Conservation (phyloP, 1,139 yeast genomes). For the Suhomyces anneliseae region DNA sequence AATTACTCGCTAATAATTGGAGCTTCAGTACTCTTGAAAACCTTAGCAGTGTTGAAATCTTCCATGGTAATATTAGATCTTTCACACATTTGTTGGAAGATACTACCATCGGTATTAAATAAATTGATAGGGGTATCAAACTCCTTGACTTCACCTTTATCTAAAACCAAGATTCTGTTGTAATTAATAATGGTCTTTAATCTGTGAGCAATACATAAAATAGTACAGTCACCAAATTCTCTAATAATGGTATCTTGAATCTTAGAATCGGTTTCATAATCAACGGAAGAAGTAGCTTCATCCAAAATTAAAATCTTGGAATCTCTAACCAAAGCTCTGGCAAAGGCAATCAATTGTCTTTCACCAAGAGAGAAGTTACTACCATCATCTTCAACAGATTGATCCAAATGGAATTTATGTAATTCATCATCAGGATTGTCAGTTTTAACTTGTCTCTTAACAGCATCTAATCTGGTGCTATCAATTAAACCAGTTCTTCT, state of each 20-base stretch:
- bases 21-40: not conserved
- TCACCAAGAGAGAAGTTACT: slow-evolving; percentile 75
- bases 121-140: slow-evolving; percentile 55
- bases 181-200: slow-evolving; percentile 65
- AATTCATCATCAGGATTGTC: slow-evolving; percentile 15
- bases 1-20: not conserved
- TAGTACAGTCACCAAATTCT: slow-evolving; percentile 67
- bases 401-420: slow-evolving; percentile 66
- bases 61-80: slow-evolving; percentile 29
- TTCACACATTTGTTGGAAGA: slow-evolving; percentile 41
- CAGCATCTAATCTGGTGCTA: slow-evolving; percentile 29
- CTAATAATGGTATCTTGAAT: slow-evolving; percentile 64
- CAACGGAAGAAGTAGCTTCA: slow-evolving; percentile 84
- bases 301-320: slow-evolving; percentile 69
- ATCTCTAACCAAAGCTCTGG: slow-evolving; percentile 73
- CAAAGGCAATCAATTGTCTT: slow-evolving; percentile 71
- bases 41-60: slow-evolving; percentile 10
- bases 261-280: slow-evolving; percentile 70
- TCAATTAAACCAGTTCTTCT: slow-evolving; percentile 65
- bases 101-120: slow-evolving; percentile 41
- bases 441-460: slow-evolving; percentile 20
- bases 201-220: slow-evolving; percentile 79
- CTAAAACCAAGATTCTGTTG: slow-evolving; percentile 66
- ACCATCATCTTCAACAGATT: slow-evolving; percentile 72
- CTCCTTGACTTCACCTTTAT: slow-evolving; percentile 60